Evolutionary conservation across 2,329 filamentous ascomycete species (phyloP), one percentile per base, ranked within the genome.

Genomic region (Claviceps humidiphila): DNA sequence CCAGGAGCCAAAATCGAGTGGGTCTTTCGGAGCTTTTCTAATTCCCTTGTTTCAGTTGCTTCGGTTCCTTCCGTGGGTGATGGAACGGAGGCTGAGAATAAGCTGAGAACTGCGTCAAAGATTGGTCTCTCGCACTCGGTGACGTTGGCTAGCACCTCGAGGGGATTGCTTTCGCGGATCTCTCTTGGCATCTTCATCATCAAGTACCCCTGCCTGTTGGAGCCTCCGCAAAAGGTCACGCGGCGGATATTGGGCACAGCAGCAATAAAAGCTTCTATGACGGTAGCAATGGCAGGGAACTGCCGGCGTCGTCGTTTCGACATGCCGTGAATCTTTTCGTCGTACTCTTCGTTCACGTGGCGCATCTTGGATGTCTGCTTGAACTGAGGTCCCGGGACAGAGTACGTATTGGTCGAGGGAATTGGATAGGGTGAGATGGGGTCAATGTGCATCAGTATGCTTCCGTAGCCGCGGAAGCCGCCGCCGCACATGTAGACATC

Each of bases 401-500:
- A 78, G 66, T 93, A 95, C 2, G 86, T 84, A 56, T 89, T 90
- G 65, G 93, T 84, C 20, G 85, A 82, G 0, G 88, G 80, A 26
- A 95, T 85, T 0, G 90, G 90, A 64, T 95, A 96, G 0, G 88
- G 88, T 51, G 77, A 72, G 44, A 88, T 77, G 5, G 73, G 68
- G 60, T 91, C 86, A 58, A 80, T 77, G 63, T 85, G 82, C 85
- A 95, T 90, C 50, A 95, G 74, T 62, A 95, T 82, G 66, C 88
- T 94, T 6, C 89, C 90, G 74, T 94, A 95, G 16, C 90, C 90
- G 39, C 90, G 76, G 63, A 95, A 95, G 0, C 90, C 90, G 24
- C 90, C 90, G 44, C 90, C 90, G 56, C 87, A 95, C 53, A 96
- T 81, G 64, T 90, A 95, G 8, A 95, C 73, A 38, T 85, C 80